Conservation (phyloP, 768 basidiomycete species). For the Tricholoma bakamatsutake region DNA sequence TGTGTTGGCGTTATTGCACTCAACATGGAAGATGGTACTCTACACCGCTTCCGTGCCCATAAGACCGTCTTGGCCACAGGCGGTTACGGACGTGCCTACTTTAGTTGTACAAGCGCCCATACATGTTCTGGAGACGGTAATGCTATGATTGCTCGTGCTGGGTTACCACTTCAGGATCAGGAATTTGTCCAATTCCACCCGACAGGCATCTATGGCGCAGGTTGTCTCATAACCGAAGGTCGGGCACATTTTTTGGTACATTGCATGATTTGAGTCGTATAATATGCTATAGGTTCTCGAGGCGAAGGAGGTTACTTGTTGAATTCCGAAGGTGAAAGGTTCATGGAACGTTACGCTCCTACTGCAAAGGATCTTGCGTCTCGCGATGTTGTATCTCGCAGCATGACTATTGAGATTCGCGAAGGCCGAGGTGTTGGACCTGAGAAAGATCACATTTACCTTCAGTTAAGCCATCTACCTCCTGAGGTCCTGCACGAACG, state of each 20-base stretch:
- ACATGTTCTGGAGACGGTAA: slow-evolving; percentile 99
- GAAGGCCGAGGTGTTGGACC: slow-evolving; percentile 99
- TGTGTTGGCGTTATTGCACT: slow-evolving; percentile 99
- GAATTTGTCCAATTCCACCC: slow-evolving; percentile 99
- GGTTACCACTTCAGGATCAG: slow-evolving; percentile 91
- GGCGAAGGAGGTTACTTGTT: slow-evolving; percentile 98
- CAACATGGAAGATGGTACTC: slow-evolving; percentile 99
- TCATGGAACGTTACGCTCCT: slow-evolving; percentile 99
- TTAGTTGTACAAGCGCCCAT: slow-evolving; percentile 97
- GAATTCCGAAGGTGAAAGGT: slow-evolving; percentile 98
- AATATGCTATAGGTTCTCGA: slow-evolving; percentile 67
- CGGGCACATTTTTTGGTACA: slow-evolving; percentile 6
- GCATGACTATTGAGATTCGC: slow-evolving; percentile 98
- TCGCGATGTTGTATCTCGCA: slow-evolving; percentile 97
- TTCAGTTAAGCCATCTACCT: slow-evolving; percentile 96
- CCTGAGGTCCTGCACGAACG: slow-evolving; percentile 94
- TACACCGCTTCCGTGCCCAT: slow-evolving; percentile 97
- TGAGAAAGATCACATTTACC: slow-evolving; percentile 94
- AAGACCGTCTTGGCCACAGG: slow-evolving; percentile 98
- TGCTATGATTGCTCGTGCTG: slow-evolving; percentile 96
- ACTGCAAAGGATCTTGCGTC: slow-evolving; percentile 99
- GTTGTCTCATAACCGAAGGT: slow-evolving; percentile 99
- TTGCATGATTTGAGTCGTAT: not conserved
- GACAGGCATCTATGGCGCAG: slow-evolving; percentile 98
- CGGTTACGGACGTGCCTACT: slow-evolving; percentile 97